Evolutionary conservation across 495 filamentous ascomycete species (phyloP).

Genomic region (Sphaerosporella brunnea): DNA sequence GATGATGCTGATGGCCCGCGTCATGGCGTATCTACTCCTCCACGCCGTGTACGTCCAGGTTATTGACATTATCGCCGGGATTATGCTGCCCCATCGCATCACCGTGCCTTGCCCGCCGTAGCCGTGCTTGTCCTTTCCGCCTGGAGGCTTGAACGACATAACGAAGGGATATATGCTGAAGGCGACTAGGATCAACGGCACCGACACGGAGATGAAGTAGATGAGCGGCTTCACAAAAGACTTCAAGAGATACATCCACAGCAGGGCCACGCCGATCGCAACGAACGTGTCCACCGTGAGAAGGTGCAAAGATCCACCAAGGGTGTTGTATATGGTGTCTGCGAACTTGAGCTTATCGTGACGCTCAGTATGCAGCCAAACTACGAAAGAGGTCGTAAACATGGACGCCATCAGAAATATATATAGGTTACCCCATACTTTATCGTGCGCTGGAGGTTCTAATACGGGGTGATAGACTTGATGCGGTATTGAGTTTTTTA

Average conservation of each 20-base stretch:
- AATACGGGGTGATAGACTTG: constrained; percentile 30
- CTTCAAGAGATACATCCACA: constrained; percentile 79
- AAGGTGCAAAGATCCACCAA: constrained; percentile 73
- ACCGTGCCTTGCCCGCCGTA: constrained; percentile 63
- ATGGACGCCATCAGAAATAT: constrained; percentile 66
- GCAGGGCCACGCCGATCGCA: constrained; percentile 64
- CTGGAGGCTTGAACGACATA: constrained; percentile 52
- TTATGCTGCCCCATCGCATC: constrained; percentile 72
- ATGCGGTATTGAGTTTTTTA: constrained; percentile 30
- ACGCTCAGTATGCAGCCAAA: constrained; percentile 70
- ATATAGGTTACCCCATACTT: constrained; percentile 82
- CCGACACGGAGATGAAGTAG: constrained; percentile 57
- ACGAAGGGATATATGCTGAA: constrained; percentile 85
- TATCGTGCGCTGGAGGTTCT: constrained; percentile 50
- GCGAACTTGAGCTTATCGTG: constrained; percentile 28
- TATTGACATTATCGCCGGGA: constrained; percentile 54
- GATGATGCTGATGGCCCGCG: constrained; percentile 65
- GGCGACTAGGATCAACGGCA: constrained; percentile 66
- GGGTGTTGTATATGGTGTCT: constrained; percentile 83
- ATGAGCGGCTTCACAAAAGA: constrained; percentile 71
- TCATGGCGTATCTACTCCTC: constrained; percentile 58
- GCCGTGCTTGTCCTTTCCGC: no score
- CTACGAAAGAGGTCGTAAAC: constrained; percentile 69
- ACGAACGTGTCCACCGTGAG: constrained; percentile 79
- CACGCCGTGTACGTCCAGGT: constrained; percentile 70